Evolutionary conservation across 352 stramenopile genomes (phyloP), one percentile per base, ranked within the genome.

Genomic region (Pythium rhizo-oryzae): DNA sequence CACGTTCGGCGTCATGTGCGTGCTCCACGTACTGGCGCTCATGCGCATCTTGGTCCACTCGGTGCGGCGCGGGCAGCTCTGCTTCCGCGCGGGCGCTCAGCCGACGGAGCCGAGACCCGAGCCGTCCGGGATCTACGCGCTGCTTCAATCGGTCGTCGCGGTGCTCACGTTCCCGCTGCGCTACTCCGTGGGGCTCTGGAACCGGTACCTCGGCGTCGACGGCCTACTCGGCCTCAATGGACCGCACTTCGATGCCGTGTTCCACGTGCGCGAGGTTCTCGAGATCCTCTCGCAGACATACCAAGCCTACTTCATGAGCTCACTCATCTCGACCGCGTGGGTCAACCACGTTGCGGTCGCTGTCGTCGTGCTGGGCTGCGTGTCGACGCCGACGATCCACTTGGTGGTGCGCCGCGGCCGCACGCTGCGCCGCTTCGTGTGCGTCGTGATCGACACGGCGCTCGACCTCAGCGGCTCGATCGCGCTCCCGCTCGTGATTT

Each of bases 291-390:
- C 47, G n/a, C 62, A 69, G 33, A 63, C 62, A 15, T 69, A 61
- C 47, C 64, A 70, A 18, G 56, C 64, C 25, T 70, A 70, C 49
- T 39, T 59, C 18, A 21, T 65, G 33, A 70, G 64, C 33, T 16
- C n/a, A 18, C 41, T 51, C 2, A 49, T 65, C 0, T 4, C 50
- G 7, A 54, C 1, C n/a, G 2, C 18, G 33, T 70, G 46, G 64
- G 50, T 70, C 30, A 70, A 70, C 33, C 33, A 25, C 0, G 8
- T 60, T 18, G 46, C 57, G 3, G 55, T 70, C 16, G 54, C 47
- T 19, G 35, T 53, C 15, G 64, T 70, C 33, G 18, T 65, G 1
- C 0, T 65, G 16, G 53, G 59, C 47, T 60, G 64, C 35, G 28
- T 59, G 9, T 60, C 47, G 23, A 56, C 64, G 5, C 46, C 56